Conservation (phyloP, 2,329 filamentous ascomycete species). For the Ceratocystiopsis brevicomis region DNA sequence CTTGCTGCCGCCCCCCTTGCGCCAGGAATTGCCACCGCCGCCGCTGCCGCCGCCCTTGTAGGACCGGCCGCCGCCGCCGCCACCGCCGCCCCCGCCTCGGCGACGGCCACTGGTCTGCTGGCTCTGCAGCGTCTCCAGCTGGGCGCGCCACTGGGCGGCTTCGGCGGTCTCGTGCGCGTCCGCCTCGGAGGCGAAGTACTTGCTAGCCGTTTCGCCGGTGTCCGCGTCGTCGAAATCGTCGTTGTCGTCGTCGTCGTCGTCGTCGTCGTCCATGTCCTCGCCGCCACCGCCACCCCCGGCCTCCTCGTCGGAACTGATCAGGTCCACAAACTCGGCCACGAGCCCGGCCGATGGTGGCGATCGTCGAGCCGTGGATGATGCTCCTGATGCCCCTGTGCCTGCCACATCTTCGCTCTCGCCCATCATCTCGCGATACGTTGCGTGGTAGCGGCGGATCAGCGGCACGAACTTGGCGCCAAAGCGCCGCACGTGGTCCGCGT, state of each 20-base stretch:
- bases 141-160: slow-evolving; percentile 14
- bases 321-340: slow-evolving; percentile 25
- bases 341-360: too few relatives aligned
- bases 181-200: too few relatives aligned
- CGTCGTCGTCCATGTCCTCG: background rate
- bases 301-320: slow-evolving; percentile 23
- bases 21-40: too few relatives aligned
- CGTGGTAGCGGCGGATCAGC: slow-evolving; percentile 31
- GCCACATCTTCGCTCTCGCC: slow-evolving; percentile 8
- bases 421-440: slow-evolving; percentile 32
- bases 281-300: slow-evolving; percentile 4
- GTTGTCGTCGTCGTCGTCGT: background rate
- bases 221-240: too few relatives aligned
- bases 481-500: slow-evolving; percentile 38
- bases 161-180: slow-evolving; percentile 1
- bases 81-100: slow-evolving; percentile 5
- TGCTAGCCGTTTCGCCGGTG: too few relatives aligned
- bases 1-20: slow-evolving; percentile 4
- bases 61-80: slow-evolving; percentile 4
- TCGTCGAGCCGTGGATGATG: too few relatives aligned
- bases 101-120: slow-evolving; percentile 7
- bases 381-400: background rate
- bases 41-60: slow-evolving; percentile 6
- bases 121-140: slow-evolving; percentile 13
- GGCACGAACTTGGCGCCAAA: slow-evolving; percentile 43